phyloP scores from a whole-genome alignment of 371 early-diverging fungal genomes.

The Mucor irregularis region DNA sequence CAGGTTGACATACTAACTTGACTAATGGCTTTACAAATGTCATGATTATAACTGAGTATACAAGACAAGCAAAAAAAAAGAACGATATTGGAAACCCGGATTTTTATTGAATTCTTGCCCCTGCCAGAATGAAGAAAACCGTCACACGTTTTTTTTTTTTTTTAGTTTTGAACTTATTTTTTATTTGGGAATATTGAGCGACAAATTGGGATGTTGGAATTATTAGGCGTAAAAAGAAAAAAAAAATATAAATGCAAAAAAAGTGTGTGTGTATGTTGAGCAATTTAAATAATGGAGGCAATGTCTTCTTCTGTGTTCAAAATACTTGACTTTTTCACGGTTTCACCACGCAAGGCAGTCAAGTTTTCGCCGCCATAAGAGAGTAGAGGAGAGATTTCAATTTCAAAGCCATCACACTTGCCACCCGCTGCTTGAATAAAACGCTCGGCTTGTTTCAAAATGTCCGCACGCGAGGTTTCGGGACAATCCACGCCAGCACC shows the following conservation, averaged over 20 bases:
- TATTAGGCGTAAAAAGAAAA: no score
- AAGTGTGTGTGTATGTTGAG: no score
- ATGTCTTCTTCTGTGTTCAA: slow-evolving; percentile 10
- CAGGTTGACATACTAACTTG: no score
- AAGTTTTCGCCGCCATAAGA: slow-evolving; percentile 17
- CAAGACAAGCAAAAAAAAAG: not conserved
- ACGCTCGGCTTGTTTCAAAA: slow-evolving; percentile 37
- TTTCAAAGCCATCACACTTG: not conserved
- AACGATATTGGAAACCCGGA: not conserved
- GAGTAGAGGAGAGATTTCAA: slow-evolving; percentile 11
- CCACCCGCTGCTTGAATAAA: slow-evolving; percentile 38
- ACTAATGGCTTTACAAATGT: no score
- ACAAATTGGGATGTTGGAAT: not conserved
- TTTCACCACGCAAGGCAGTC: not conserved
- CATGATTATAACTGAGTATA: no score
- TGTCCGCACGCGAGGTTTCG: slow-evolving; percentile 63
- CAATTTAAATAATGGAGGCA: not conserved
- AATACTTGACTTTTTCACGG: slow-evolving; percentile 1
- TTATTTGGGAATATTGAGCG: not conserved
- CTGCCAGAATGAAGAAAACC: slow-evolving; percentile 2
- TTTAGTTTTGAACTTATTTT: no score
- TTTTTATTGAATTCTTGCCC: not conserved
- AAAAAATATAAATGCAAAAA: no score
- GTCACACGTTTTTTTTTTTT: slow-evolving; percentile 5
- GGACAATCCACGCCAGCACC: slow-evolving; percentile 59